A percentile compares a stretch with the other conserved stretches of the same genome.
Evolutionary conservation across 306 rosid genomes (phyloP).

Genomic region (Quercus berberidifolia): DNA sequence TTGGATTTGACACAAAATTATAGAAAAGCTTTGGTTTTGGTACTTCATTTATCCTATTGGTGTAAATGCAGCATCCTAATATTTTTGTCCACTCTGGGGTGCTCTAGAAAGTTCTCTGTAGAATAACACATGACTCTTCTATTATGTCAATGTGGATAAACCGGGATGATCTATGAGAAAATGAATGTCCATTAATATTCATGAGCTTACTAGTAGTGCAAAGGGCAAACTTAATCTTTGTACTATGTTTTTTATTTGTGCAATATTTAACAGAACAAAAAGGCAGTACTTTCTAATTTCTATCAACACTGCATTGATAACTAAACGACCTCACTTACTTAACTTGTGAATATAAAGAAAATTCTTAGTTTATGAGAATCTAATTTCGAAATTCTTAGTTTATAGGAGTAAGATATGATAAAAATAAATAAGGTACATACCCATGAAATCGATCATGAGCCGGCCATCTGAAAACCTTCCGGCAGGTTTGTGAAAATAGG

Average conservation of each 20-base stretch:
- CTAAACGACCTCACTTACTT: background rate
- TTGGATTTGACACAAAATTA: too few species aligned
- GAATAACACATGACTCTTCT: too few species aligned
- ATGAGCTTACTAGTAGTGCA: background rate
- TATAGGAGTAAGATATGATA: background rate
- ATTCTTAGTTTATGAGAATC: too few species aligned
- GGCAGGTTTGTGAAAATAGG: conserved; percentile 26
- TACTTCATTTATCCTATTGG: too few species aligned
- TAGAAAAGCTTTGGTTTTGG: too few species aligned
- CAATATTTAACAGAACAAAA: background rate
- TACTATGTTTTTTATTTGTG: background rate
- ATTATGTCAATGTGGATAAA: background rate
- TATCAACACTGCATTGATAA: background rate
- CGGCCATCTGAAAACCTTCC: conserved; percentile 51
- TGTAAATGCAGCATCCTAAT: too few species aligned
- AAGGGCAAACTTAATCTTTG: background rate
- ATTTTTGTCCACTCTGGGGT: too few species aligned
- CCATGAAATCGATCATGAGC: conserved; percentile 44
- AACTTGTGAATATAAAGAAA: too few species aligned
- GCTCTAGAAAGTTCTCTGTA: too few species aligned
- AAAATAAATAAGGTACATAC: conserved; percentile 3
- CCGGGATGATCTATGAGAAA: background rate
- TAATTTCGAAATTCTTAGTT: background rate
- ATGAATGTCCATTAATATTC: background rate
- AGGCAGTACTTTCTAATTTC: background rate